A percentile compares a stretch with the other conserved stretches of the same genome.
Conservation (phyloP, 306 rosid genomes). For the Neltuma alba region DNA sequence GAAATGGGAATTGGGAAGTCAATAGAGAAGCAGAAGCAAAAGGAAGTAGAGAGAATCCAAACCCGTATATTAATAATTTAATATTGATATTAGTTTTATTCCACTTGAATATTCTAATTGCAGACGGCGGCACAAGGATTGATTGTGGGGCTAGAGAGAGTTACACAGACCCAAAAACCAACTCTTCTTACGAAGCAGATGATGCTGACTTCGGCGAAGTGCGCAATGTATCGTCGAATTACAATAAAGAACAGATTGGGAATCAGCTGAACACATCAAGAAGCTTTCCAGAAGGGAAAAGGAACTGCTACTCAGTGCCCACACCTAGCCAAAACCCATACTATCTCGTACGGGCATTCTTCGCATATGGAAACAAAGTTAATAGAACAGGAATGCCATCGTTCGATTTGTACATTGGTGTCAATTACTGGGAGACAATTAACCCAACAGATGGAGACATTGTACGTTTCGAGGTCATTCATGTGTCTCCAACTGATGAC, state of each 20-base stretch:
- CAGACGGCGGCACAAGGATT: not conserved
- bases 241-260: not conserved
- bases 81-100: too few species aligned
- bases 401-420: conserved; percentile 11
- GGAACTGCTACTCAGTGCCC: conserved; percentile 49
- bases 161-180: not conserved
- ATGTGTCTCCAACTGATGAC: not conserved
- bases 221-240: not conserved
- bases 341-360: conserved; percentile 47
- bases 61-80: too few species aligned
- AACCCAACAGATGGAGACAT: not conserved
- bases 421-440: not conserved
- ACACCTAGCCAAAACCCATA: conserved; percentile 27
- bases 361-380: conserved; percentile 46
- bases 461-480: not conserved
- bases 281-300: conserved; percentile 46
- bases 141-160: not conserved
- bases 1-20: too few species aligned
- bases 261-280: conserved; percentile 28
- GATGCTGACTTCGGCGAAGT: conserved; percentile 16
- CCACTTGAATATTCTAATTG: not conserved
- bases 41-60: too few species aligned
- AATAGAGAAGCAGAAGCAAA: too few species aligned
- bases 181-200: not conserved
- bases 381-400: conserved; percentile 1